Conservation (phyloP, 805 yeast species). For the Saccharomycopsis sp. region DNA sequence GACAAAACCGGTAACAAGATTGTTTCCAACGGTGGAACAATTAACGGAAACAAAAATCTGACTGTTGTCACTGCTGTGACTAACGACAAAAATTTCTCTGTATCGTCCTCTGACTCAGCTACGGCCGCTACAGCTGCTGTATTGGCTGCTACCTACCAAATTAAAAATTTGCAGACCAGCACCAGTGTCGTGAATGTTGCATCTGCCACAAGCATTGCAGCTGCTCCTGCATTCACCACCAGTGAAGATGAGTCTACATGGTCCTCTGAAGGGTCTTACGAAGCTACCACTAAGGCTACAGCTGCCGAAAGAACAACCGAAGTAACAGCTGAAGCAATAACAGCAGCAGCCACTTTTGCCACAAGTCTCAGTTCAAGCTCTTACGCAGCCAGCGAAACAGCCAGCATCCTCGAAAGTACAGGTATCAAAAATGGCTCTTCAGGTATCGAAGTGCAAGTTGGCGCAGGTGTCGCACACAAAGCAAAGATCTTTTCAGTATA, state of each 20-base stretch:
- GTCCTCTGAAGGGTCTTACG: neutral
- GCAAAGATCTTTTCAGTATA: too few relatives aligned
- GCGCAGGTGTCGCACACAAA: too few relatives aligned
- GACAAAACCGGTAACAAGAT: constrained; percentile 32
- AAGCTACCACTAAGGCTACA: neutral
- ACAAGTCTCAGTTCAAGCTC: constrained; percentile 12
- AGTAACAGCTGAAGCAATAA: constrained; percentile 7
- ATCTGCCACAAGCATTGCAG: constrained; percentile 16
- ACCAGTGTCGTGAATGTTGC: constrained; percentile 21
- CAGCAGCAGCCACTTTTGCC: constrained; percentile 22
- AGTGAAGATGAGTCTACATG: constrained; percentile 16
- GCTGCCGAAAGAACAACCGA: neutral
- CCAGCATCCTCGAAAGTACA: neutral
- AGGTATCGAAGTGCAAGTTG: too few relatives aligned
- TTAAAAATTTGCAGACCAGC: constrained; percentile 13
- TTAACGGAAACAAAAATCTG: constrained; percentile 15
- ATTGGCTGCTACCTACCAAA: constrained; percentile 9
- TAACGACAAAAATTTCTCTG: neutral
- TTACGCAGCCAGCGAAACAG: constrained; percentile 3
- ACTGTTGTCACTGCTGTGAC: constrained; percentile 6
- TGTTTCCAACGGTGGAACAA: constrained; percentile 9
- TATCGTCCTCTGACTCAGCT: constrained; percentile 5
- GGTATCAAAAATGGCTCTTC: constrained; percentile 6
- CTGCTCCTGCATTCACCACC: constrained; percentile 6
- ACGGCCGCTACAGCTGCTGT: constrained; percentile 9